Evolutionary conservation across 768 basidiomycete genomes (phyloP), one percentile per base, ranked within the genome.

Genomic region (Crassisporium funariophilum): DNA sequence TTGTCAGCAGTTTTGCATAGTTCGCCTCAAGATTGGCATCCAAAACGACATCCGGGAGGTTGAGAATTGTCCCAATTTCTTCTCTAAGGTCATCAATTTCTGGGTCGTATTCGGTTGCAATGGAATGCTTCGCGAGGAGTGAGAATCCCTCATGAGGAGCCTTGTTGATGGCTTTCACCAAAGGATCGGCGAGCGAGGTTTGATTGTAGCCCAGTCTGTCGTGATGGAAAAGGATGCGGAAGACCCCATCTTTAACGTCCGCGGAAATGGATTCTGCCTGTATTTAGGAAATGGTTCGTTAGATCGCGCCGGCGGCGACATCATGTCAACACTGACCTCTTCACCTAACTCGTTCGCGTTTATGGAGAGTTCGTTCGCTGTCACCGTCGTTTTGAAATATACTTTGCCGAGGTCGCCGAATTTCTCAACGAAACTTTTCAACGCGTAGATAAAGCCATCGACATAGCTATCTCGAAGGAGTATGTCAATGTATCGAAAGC

Each of bases 221-320:
- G 33, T 63, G 54, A 23, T 61, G 45, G 60, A 74, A 72, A 34
- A 74, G 62, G 44, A 74, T 71, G 49, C 63, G 61, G 61, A 66
- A 72, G 12, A 69, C 65, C 10, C 70, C 71, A n/a, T 70, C 68
- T 45, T 64, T 65, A 49, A 74, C 59, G 17, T 70, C 70, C 20
- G 63, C 58, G 21, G 51, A 37, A 52, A 74, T 67, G 20, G 60
- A 59, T 15, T 54, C 54, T 11, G 59, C 69, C 61, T 70, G 55
- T 19, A 41, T 39, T 33, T 17, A 27, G n/a, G 15, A 42, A 49
- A 31, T 19, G 19, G 8, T 2, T n/a, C 17, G 16, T 45, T 10
- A 49, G 15, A 15, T n/a, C 20, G n/a, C 24, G 10, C 20, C 13
- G n/a, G 21, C 21, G 17, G 24, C 1, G 19, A 9, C 41, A 12